These are phyloP conservation scores for Sugiyamaella mastotermitis DNA, from an alignment of 805 yeast genomes.

Conservation along the genomic window DNA sequence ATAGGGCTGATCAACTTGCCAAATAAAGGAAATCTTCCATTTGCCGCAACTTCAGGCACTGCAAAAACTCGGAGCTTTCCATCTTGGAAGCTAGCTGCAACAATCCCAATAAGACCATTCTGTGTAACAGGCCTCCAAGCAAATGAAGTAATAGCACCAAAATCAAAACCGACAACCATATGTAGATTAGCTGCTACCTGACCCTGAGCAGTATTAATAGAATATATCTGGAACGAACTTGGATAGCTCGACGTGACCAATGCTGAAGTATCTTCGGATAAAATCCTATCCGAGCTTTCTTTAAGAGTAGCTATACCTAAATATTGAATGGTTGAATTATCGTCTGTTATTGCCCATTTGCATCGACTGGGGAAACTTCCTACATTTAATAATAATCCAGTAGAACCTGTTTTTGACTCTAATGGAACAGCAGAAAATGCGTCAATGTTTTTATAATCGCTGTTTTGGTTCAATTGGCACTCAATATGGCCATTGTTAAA, in stretches of 20 bases:
- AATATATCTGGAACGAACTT: constrained; percentile 17
- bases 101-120: constrained; percentile 22
- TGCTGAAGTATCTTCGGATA: constrained; percentile 29
- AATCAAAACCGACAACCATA: constrained; percentile 24
- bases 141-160: constrained; percentile 24
- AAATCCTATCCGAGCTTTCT: too few species aligned
- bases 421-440: not conserved
- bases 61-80: constrained; percentile 47
- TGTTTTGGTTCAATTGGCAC: too few species aligned
- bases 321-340: constrained; percentile 30
- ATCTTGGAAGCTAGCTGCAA: constrained; percentile 52
- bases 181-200: not conserved
- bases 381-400: constrained; percentile 39
- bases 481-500: too few species aligned
- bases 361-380: constrained; percentile 50
- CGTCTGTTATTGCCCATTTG: constrained; percentile 41
- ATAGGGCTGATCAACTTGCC: not conserved
- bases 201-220: constrained; percentile 21
- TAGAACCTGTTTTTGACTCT: constrained; percentile 4
- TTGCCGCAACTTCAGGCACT: constrained; percentile 22
- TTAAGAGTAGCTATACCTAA: constrained; percentile 49
- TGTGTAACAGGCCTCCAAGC: constrained; percentile 28
- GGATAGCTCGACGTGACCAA: constrained; percentile 1
- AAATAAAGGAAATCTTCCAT: not conserved
- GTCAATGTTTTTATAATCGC: not conserved